Base-by-base conservation (phyloP, 2,329 filamentous ascomycete genomes). In the Cladophialophora immunda region DNA sequence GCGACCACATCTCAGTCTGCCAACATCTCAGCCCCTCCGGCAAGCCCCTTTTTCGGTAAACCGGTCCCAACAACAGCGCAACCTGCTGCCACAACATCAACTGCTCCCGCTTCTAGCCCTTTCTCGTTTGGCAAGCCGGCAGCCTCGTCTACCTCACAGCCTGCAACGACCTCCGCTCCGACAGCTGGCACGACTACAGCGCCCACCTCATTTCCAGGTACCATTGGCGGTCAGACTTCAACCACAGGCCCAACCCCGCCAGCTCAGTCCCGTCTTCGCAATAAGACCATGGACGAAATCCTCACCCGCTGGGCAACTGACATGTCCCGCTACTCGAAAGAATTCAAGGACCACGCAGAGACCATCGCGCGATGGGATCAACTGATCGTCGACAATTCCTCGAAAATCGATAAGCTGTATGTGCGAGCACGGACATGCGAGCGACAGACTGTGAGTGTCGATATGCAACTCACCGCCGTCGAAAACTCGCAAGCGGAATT, bases 271-370 rank as follows among this genome's bases (percentile, higher is more conserved):
- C 90, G 95, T 30, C 84, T 99, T 41, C 97, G 97, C 84, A 97
- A 97, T 80, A 98, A 97, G 82, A 97, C 94, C 0, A 97, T 99
- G 92, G 95, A 99, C 76, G 95, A 99, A 78, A 97, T 99, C 70
- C 93, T 99, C 71, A 97, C 93, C 3, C 89, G 93, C 34, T 99
- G 95, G 95, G 95, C 95, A 1, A 93, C 93, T 0, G 95, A 98
- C 76, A 84, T 99, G 58, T 91, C 93, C 61, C 96, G 97, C 76
- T 97, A 99, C 76, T 94, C 98, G 76, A 97, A 97, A 78, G 93
- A 97, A 66, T 99, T 98, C 82, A 93, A 96, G 77, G 87, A 90
- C 36, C 93, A 98, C 78, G 94, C 96, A 4, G 87, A 89, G 68
- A 91, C 93, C 70, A 92, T 98, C 15, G 91, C 93, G 13, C 85